Evolutionary conservation across 176 grass and related monocot genomes (phyloP).

Genomic region (Cenchrus americanus): DNA sequence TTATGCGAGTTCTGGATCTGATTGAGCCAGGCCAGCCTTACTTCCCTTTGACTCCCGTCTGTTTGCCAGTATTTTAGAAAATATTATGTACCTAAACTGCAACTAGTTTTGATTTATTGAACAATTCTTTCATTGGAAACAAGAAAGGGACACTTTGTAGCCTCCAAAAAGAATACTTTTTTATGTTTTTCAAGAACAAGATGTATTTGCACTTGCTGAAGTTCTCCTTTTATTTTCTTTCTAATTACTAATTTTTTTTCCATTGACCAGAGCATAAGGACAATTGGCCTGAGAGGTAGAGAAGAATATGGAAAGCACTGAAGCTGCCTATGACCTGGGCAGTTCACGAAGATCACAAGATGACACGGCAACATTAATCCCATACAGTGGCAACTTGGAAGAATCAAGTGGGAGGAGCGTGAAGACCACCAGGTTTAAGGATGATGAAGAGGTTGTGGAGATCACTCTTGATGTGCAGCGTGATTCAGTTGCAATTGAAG

Average conservation of each 20-base stretch:
- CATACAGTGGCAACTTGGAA: slow-evolving; percentile 58
- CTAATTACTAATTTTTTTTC: not conserved
- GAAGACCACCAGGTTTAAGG: slow-evolving; percentile 74
- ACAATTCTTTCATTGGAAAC: not conserved
- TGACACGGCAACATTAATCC: slow-evolving; percentile 51
- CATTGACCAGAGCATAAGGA: not conserved
- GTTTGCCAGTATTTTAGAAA: not conserved
- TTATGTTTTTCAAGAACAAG: not conserved
- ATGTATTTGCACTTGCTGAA: not conserved
- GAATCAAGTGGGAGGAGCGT: slow-evolving; percentile 41
- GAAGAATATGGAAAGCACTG: slow-evolving; percentile 39
- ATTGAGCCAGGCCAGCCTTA: not conserved
- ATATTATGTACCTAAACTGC: not conserved
- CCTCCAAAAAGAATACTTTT: not conserved
- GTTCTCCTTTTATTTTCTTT: not conserved
- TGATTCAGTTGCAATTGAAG: slow-evolving; percentile 63
- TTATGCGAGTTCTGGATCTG: slow-evolving; percentile 25
- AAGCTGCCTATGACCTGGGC: slow-evolving; percentile 9
- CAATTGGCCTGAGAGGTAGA: not conserved
- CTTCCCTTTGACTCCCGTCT: not conserved
- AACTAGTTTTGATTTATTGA: not conserved
- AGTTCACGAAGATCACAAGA: slow-evolving; percentile 45
- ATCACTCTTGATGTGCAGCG: slow-evolving; percentile 76
- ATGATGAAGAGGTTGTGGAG: slow-evolving; percentile 68
- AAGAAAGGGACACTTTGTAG: not conserved